Base-by-base conservation (phyloP, 1,139 yeast genomes). In the Geotrichum aggregatum region DNA sequence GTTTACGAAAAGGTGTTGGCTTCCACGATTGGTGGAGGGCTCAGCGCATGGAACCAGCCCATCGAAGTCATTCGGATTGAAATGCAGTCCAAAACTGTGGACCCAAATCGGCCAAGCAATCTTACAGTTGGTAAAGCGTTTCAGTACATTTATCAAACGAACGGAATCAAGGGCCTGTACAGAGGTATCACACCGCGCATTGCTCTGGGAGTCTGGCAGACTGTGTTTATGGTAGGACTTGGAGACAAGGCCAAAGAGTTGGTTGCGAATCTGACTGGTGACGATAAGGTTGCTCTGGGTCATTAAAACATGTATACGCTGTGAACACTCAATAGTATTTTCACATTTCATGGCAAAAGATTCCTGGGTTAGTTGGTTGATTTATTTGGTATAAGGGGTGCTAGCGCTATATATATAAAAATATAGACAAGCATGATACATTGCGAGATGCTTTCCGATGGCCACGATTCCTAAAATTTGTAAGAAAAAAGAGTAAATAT, bases 41-140 rank as follows among this genome's bases (percentile, higher is more conserved):
- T 94, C 59, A 83, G 95, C 58, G 96, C 98, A 19, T 92, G 98
- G 98, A 92, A 92, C 72, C 98, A 92, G 73, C 98, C 98, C 41
- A 89, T 92, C 65, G 98, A 92, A 73, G 98, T 92, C 55, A 86
- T 89, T 60, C 82, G 98, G 71, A 95, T 92, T 31, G 98, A 92
- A 73, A 91, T 92, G 98, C 98, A 92, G 74, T 84, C 95, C 55
- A 85, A 85, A 74, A 89, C 94, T 19, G 75, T 71, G 49, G 98
- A 92, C 72, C 96, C 98, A 60, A 88, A 88, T 69, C 84, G 98
- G 73, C 98, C 98, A 54, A 84, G 87, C 74, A 89, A 91, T 59
- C 77, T 92, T 70, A 80, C 86, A 51, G 96, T 92, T 43, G 70
- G 75, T n/a, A 78, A 83, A 52, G 85, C 98, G 38, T 78, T 87